Evolutionary conservation across 2,329 filamentous ascomycete genomes (phyloP), one percentile per base, ranked within the genome.

Genomic region (Aspergillus udagawae): DNA sequence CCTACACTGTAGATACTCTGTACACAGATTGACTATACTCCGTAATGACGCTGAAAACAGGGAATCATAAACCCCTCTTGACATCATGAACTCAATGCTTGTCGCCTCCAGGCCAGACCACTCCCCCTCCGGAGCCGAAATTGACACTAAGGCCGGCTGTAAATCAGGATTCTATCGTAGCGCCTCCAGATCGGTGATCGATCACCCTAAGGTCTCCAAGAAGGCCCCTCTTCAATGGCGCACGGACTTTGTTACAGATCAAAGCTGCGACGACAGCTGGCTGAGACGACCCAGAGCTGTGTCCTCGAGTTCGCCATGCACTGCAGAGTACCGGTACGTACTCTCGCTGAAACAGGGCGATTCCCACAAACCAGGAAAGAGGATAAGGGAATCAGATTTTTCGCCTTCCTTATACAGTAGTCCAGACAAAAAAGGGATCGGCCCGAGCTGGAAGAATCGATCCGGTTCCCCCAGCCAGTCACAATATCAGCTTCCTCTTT

Each of bases 381-480:
- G 23, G 6, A 27, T 21, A 27, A 45, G n/a, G 17, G 42, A 45
- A 45, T 27, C 25, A 38, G 14, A 17, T 17, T 17, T 47, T 14
- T 47, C 44, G 23, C 17, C 44, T 48, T 29, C 28, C 50, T 25
- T 41, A 38, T 41, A 38, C 47, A 21, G 14, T 41, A 35, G 20
- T 47, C 52, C 49, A 27, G 38, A 49, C 44, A 47, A 48, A 23
- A 45, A 25, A 60, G 53, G 27, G 51, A 54, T 54, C 44, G 57
- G 54, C 25, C 47, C 48, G 51, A 50, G 32, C 48, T 21, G 32
- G 35, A 12, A 53, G 32, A 25, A 42, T 23, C 44, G 42, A 49
- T 51, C 38, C 54, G 51, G 49, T 49, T 50, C 38, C 29, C 48
- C 55, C 51, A 55, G 23, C 57, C 54, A 52, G 45, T 53, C 55